phyloP scores from a whole-genome alignment of 1,284 basidiomycete species.

The Irpex rosettiformis region DNA sequence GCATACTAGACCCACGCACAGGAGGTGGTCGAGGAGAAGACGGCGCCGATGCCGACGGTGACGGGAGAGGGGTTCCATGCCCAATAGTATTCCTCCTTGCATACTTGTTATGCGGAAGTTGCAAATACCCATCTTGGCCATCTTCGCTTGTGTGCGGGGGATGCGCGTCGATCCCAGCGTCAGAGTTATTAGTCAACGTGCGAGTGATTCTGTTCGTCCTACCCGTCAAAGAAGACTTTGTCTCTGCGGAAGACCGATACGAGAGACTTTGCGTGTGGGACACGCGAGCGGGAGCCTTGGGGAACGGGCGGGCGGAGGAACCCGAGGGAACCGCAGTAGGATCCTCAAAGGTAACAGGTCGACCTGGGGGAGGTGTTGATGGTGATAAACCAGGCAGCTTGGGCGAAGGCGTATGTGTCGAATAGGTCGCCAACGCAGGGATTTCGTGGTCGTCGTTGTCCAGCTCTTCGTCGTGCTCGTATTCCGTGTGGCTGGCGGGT shows the following conservation, averaged over 20 bases:
- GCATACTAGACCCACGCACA: conserved; percentile 20
- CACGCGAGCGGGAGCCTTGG: conserved; percentile 16
- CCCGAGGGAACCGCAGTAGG: conserved; percentile 22
- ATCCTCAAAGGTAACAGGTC: conserved; percentile 33
- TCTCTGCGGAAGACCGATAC: conserved; percentile 47
- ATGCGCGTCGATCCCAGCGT: conserved; percentile 15
- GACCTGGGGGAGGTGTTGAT: conserved; percentile 4
- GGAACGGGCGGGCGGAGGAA: conserved; percentile 24
- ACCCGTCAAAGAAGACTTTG: conserved; percentile 35
- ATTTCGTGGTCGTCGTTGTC: conserved; percentile 17
- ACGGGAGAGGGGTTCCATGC: conserved; percentile 21
- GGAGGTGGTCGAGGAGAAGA: conserved; percentile 18
- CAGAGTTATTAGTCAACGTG: conserved; percentile 16
- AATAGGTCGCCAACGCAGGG: background rate
- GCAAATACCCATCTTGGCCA: conserved; percentile 48
- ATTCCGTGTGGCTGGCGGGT: conserved; percentile 53
- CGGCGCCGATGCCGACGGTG: background rate
- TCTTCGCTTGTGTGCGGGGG: conserved; percentile 18
- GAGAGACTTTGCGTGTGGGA: conserved; percentile 15
- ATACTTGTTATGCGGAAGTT: conserved; percentile 43
- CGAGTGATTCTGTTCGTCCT: conserved; percentile 16
- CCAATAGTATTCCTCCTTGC: conserved; percentile 56
- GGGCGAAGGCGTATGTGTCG: conserved; percentile 9
- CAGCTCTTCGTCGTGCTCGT: conserved; percentile 22
- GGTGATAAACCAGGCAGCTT: conserved; percentile 18